Evolutionary conservation across 768 basidiomycete genomes (phyloP).

Genomic region (Pluteus cervinus): DNA sequence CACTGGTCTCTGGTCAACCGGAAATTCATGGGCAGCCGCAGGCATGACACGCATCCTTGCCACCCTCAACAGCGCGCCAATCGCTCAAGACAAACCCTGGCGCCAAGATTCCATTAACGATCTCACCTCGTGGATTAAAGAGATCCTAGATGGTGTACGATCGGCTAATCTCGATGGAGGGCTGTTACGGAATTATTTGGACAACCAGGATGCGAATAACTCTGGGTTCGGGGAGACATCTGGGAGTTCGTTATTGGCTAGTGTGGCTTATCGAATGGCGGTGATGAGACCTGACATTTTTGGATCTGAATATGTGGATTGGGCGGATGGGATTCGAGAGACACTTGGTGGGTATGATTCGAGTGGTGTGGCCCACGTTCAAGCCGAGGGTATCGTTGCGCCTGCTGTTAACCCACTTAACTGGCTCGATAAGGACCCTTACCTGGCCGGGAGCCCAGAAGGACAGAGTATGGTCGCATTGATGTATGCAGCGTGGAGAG

Average conservation of each 20-base stretch:
- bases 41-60: slow-evolving; percentile 60
- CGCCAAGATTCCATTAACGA: slow-evolving; percentile 18
- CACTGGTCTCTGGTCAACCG: slow-evolving; percentile 41
- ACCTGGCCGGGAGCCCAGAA: slow-evolving; percentile 30
- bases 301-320: slow-evolving; percentile 16
- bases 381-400: slow-evolving; percentile 23
- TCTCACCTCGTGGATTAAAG: slow-evolving; percentile 23
- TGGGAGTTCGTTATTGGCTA: slow-evolving; percentile 29
- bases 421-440: slow-evolving; percentile 24
- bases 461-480: slow-evolving; percentile 32
- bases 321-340: slow-evolving; percentile 19
- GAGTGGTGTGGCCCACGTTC: slow-evolving; percentile 18
- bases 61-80: slow-evolving; percentile 34
- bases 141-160: slow-evolving; percentile 31
- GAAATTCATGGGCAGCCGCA: slow-evolving; percentile 69
- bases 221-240: slow-evolving; percentile 34
- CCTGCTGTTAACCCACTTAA: slow-evolving; percentile 32
- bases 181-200: slow-evolving; percentile 30
- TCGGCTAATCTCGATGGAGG: slow-evolving; percentile 16
- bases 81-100: slow-evolving; percentile 21
- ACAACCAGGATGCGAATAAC: too few relatives aligned
- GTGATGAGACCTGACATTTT: slow-evolving; percentile 15
- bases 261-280: slow-evolving; percentile 27
- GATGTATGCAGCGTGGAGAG: slow-evolving; percentile 34
- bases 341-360: too few relatives aligned